Percentiles rank a stretch among this genome's conserved stretches.
phyloP scores from a whole-genome alignment of 306 rosid species.

The Ochetophila trinervis region DNA sequence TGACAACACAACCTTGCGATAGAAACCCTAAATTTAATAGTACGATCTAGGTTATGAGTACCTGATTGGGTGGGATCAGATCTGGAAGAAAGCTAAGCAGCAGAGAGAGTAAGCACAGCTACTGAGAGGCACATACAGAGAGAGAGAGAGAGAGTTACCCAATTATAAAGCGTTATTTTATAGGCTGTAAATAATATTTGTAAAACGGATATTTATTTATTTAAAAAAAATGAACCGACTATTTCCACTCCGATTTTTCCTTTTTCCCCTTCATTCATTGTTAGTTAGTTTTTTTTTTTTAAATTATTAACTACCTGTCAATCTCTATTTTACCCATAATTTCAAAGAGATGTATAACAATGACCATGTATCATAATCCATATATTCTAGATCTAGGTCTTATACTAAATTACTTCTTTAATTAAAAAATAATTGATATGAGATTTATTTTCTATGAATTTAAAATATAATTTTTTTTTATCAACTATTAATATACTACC shows the following conservation, averaged over 20 bases:
- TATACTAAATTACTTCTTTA: too few species aligned
- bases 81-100: slow-evolving; percentile 26
- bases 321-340: too few species aligned
- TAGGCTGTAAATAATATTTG: background rate
- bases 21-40: slow-evolving; percentile 14
- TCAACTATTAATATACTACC: too few species aligned
- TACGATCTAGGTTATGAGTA: slow-evolving; percentile 14
- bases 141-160: background rate
- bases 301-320: background rate
- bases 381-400: too few species aligned
- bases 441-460: too few species aligned
- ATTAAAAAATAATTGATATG: too few species aligned
- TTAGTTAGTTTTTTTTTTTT: background rate
- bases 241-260: background rate
- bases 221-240: background rate
- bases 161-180: background rate
- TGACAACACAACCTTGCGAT: slow-evolving; percentile 4
- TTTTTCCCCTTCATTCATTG: background rate
- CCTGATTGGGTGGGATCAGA: slow-evolving; percentile 36
- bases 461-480: too few species aligned
- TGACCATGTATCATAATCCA: too few species aligned
- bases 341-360: too few species aligned
- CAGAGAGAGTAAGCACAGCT: slow-evolving; percentile 6
- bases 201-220: background rate
- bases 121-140: background rate